Conservation (phyloP, 345 rosid genomes). For the Arabidopsis thaliana region TAIR10.1 NC_003076.8:16421001-16421500, state of each 20-base stretch:
- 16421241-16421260: slow-evolving; percentile 87
- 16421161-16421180: slow-evolving; percentile 58
- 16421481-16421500: slow-evolving; percentile 69
- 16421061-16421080: slow-evolving; percentile 85
- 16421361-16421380: too few species aligned
- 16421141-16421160: slow-evolving; percentile 85
- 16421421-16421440: too few species aligned
- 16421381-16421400: too few species aligned
- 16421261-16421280: slow-evolving; percentile 41
- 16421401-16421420: too few species aligned
- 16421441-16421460: too few species aligned
- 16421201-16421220: slow-evolving; percentile 91
- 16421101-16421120: slow-evolving; percentile 81
- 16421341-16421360: too few species aligned
- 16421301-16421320: not conserved
- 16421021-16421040: slow-evolving; percentile 74
- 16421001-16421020: slow-evolving; percentile 88
- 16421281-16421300: not conserved
- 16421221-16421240: slow-evolving; percentile 90
- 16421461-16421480: not conserved
- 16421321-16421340: too few species aligned
- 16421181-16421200: slow-evolving; percentile 64
- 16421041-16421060: slow-evolving; percentile 67
- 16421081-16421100: slow-evolving; percentile 83
- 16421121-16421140: slow-evolving; percentile 88